These are phyloP conservation scores for Leccinum boreale DNA, from an alignment of 768 basidiomycete genomes.

Conservation along the genomic window DNA sequence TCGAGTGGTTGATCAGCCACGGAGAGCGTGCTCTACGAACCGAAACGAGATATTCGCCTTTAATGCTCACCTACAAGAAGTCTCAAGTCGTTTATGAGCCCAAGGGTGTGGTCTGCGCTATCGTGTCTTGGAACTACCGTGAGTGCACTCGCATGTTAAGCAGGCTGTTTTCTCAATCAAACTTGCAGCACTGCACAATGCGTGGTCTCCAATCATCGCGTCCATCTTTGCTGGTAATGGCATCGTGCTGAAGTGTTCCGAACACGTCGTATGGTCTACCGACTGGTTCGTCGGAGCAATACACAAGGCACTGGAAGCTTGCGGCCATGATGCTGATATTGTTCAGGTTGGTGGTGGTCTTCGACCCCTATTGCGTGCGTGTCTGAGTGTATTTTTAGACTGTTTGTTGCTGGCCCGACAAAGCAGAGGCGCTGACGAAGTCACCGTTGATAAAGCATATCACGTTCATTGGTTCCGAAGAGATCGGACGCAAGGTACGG, in stretches of 20 bases:
- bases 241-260: constrained; percentile 88
- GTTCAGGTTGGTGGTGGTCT: constrained; percentile 59
- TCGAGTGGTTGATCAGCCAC: constrained; percentile 87
- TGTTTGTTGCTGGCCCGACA: constrained; percentile 85
- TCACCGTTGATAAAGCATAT: constrained; percentile 86
- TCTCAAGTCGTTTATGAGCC: constrained; percentile 85
- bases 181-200: constrained; percentile 82
- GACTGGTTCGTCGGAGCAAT: constrained; percentile 80
- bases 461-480: constrained; percentile 87
- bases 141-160: constrained; percentile 19
- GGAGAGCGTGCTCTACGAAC: constrained; percentile 78
- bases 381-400: constrained; percentile 41
- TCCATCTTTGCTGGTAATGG: constrained; percentile 88
- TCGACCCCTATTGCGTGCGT: background rate
- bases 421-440: constrained; percentile 78
- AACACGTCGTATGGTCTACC: constrained; percentile 90
- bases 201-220: constrained; percentile 91
- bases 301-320: constrained; percentile 68
- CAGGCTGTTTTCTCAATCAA: background rate
- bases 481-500: constrained; percentile 62
- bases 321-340: constrained; percentile 82
- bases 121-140: constrained; percentile 98
- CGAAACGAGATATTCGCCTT: constrained; percentile 62
- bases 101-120: constrained; percentile 86
- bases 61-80: constrained; percentile 73